Percentiles rank a stretch among this genome's conserved stretches.
phyloP scores from a whole-genome alignment of 345 rosid species.

The Eucalyptus polyanthemos region DNA sequence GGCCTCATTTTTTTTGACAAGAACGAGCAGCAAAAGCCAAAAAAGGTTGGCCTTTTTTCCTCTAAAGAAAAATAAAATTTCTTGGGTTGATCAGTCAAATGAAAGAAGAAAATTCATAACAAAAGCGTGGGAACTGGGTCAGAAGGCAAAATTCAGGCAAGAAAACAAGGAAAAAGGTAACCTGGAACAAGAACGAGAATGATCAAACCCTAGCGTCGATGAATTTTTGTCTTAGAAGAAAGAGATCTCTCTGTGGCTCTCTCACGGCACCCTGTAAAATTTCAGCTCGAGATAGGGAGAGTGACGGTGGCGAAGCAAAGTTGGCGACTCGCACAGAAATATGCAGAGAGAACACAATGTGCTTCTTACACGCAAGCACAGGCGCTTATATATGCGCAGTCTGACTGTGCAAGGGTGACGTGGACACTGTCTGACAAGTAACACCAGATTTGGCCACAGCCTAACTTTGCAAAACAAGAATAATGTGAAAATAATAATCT shows the following conservation, averaged over 20 bases:
- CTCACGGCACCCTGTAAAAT: not conserved
- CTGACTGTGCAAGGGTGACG: not conserved
- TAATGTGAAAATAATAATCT: rapidly evolving
- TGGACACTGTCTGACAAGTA: not conserved
- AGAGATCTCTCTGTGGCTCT: not conserved
- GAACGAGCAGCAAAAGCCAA: not conserved
- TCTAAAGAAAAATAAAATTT: not conserved
- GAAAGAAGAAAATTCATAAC: not conserved
- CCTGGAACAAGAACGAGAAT: not conserved
- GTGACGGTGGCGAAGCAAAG: not conserved
- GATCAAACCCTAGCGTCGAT: not conserved
- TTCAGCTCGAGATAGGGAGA: not conserved
- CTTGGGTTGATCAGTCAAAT: not conserved
- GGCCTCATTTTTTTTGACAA: not conserved
- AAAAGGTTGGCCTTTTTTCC: not conserved
- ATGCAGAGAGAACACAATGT: not conserved
- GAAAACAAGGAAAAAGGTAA: not conserved
- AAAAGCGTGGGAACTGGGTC: not conserved
- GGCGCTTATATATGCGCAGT: not conserved
- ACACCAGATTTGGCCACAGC: not conserved
- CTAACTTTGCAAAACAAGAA: not conserved
- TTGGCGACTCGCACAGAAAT: not conserved
- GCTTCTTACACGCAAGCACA: not conserved
- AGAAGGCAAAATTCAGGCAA: not conserved
- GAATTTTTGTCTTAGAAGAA: not conserved